A percentile compares a stretch with the other conserved stretches of the same genome.
Conservation (phyloP, 192 early-diverging fungal species). For the Entomortierella lignicola region DNA sequence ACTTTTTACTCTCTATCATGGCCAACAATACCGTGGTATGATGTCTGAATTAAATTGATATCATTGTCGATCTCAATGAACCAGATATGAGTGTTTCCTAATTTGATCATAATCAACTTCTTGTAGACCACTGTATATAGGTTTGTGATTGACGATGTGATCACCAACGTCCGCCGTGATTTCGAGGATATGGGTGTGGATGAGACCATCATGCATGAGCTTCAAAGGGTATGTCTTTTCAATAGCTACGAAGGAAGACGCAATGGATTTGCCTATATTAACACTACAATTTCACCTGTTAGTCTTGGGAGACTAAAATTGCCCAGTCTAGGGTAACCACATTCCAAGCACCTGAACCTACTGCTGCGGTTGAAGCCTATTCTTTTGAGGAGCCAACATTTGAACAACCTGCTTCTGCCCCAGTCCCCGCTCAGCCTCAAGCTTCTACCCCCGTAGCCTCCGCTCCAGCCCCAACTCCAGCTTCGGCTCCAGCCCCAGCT, state of each 20-base stretch:
- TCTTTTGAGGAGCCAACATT: slow-evolving; percentile 32
- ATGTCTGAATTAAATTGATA: background rate
- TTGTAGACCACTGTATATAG: slow-evolving; percentile 74
- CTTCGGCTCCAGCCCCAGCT: background rate
- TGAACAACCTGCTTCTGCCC: slow-evolving; percentile 14
- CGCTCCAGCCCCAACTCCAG: slow-evolving; percentile 5
- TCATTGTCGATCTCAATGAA: background rate
- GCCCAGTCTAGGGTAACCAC: slow-evolving; percentile 58
- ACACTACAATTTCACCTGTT: background rate
- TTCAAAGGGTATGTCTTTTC: slow-evolving; percentile 74
- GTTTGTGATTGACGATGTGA: slow-evolving; percentile 94
- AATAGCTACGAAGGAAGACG: background rate
- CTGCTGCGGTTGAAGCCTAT: slow-evolving; percentile 19
- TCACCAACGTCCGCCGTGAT: slow-evolving; percentile 83
- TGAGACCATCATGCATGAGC: slow-evolving; percentile 85
- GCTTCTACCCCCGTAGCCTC: too few species aligned
- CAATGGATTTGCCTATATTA: too few species aligned
- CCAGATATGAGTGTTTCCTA: background rate
- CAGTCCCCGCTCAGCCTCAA: background rate
- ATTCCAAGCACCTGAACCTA: slow-evolving; percentile 31
- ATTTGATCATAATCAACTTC: background rate
- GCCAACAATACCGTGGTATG: slow-evolving; percentile 44
- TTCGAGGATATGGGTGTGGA: slow-evolving; percentile 94
- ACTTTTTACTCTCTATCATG: slow-evolving; percentile 6
- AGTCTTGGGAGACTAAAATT: slow-evolving; percentile 65